Conservation (phyloP, 306 rosid species). For the Macrotyloma uniflorum region DNA sequence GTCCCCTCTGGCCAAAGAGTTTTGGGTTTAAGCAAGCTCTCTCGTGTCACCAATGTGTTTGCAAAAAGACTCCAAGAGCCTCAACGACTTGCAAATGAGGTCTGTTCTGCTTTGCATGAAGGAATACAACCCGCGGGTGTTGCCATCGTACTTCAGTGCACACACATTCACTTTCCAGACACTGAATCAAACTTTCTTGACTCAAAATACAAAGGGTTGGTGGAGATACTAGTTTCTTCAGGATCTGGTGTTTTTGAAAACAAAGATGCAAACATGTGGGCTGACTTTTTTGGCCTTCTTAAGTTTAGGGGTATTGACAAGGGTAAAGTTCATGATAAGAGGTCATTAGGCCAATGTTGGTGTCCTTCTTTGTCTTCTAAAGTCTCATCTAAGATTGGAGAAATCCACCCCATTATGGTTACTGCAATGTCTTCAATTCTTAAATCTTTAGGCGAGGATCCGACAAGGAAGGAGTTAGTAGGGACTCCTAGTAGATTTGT, state of each 20-base stretch:
- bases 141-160: background rate
- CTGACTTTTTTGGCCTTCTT: background rate
- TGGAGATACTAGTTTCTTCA: background rate
- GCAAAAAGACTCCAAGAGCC: slow-evolving; percentile 8
- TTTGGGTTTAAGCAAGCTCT: slow-evolving; percentile 3
- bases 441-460: background rate
- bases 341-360: background rate
- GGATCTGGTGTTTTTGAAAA: background rate
- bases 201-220: background rate
- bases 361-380: background rate
- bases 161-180: background rate
- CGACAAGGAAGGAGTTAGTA: background rate
- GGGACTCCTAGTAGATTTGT: slow-evolving; percentile 74
- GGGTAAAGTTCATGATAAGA: background rate
- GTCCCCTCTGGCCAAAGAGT: background rate
- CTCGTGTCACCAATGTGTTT: background rate
- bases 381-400: background rate
- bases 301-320: background rate
- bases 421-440: slow-evolving; percentile 11
- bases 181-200: background rate
- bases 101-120: slow-evolving; percentile 1
- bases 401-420: background rate
- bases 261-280: background rate
- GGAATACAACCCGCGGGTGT: background rate
- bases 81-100: slow-evolving; percentile 1